Evolutionary conservation across 2,329 filamentous ascomycete genomes (phyloP), one percentile per base, ranked within the genome.

Genomic region (Aspergillus transmontanensis): DNA sequence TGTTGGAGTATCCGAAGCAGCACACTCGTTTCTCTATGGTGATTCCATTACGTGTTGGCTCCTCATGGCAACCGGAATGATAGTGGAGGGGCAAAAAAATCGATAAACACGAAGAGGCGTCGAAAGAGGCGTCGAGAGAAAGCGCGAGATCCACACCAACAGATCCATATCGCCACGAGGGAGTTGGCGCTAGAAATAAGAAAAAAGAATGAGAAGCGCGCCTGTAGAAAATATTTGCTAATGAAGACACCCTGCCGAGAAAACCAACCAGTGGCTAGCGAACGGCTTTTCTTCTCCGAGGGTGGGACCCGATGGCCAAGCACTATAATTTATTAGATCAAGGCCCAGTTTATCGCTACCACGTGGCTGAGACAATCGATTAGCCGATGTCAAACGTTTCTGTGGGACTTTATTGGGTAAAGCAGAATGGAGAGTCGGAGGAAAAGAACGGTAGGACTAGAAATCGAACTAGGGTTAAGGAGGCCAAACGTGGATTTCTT

Each of bases 341-440:
- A 28, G 14, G 21, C 28, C 19, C 30, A 11, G 51, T 10, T 34
- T 23, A 54, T 36, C 51, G n/a, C 51, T 36, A 32, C 51, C 51
- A 54, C 51, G 51, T 54, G 51, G 51, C 30, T 36, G 51, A 54
- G 51, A 54, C 51, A 54, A 23, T 36, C 51, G 28, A 36, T 21
- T 54, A 36, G 51, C 51, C 51, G 51, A 23, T 54, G 51, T 54
- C 51, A 54, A 54, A 36, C 3, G n/a, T 10, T 34, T 11, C 28
- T 21, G 23, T 36, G 19, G 28, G 14, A 54, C 23, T 36, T 30
- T 2, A 36, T 54, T 34, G 51, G 32, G 10, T 23, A 6, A 50
- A 30, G 16, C 46, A 30, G 23, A 50, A 50, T 28, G 26, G 46
- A 30, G 46, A 50, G 9, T 28, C 12, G 2, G 46, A 5, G 7